Evolutionary conservation across 2,329 filamentous ascomycete species (phyloP).

Genomic region (Aureobasidium lini): DNA sequence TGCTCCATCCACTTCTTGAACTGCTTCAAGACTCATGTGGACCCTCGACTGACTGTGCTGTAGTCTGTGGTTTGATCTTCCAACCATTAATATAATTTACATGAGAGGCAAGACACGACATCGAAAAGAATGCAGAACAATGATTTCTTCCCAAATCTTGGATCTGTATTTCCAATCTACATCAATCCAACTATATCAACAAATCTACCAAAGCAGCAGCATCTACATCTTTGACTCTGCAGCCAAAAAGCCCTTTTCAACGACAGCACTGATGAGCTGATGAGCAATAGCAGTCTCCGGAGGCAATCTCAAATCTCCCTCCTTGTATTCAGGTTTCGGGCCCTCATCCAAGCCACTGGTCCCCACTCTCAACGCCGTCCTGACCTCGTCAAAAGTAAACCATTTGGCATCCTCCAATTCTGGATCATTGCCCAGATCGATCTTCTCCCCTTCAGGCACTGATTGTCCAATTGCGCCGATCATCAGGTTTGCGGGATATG

Average conservation of each 20-base stretch:
- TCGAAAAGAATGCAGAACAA: no score
- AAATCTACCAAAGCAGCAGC: background rate
- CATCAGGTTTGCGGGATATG: constrained; percentile 48
- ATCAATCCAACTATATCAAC: background rate
- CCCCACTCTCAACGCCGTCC: constrained; percentile 62
- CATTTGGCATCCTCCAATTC: constrained; percentile 87
- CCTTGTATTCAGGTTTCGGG: constrained; percentile 59
- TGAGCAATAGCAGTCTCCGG: constrained; percentile 88
- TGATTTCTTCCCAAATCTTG: no score
- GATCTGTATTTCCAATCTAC: background rate
- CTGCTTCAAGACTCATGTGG: no score
- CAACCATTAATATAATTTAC: no score
- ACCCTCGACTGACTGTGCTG: no score
- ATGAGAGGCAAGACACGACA: no score
- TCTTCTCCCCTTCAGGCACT: constrained; percentile 64
- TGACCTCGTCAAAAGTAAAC: constrained; percentile 75
- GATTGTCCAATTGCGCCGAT: constrained; percentile 75
- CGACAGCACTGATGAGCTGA: constrained; percentile 72
- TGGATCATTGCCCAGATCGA: constrained; percentile 78
- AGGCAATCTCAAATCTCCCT: constrained; percentile 72
- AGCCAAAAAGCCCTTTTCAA: constrained; percentile 59
- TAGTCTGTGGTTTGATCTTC: no score
- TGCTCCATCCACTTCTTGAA: no score
- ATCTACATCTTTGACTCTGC: constrained; percentile 37
- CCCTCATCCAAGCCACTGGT: constrained; percentile 60